These are phyloP conservation scores for Candida anutae DNA, from an alignment of 1,139 yeast genomes.

Conservation along the genomic window DNA sequence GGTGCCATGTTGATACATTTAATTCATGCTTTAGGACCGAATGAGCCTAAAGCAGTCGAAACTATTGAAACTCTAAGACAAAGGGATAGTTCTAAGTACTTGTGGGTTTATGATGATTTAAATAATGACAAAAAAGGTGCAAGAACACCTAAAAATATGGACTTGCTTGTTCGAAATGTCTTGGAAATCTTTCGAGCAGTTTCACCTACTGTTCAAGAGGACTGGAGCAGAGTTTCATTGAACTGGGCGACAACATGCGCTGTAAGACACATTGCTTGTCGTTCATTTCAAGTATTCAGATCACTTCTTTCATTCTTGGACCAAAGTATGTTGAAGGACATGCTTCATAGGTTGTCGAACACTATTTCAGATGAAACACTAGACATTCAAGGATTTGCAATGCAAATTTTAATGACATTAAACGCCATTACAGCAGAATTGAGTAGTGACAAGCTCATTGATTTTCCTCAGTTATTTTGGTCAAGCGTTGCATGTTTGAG, in stretches of 20 bases:
- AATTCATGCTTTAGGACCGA: constrained; percentile 54
- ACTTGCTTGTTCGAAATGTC: constrained; percentile 59
- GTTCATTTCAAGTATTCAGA: constrained; percentile 89
- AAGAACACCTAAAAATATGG: constrained; percentile 84
- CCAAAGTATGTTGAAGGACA: constrained; percentile 83
- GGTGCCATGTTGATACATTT: constrained; percentile 66
- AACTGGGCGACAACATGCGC: constrained; percentile 98
- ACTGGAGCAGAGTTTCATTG: constrained; percentile 80
- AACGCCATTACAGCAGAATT: constrained; percentile 87
- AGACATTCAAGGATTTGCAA: constrained; percentile 93
- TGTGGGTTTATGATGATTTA: constrained; percentile 88
- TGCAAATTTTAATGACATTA: constrained; percentile 94
- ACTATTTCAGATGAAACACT: constrained; percentile 83
- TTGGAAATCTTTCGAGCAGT: constrained; percentile 47
- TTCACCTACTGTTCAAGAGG: constrained; percentile 53
- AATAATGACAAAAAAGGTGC: constrained; percentile 74
- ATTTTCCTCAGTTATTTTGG: constrained; percentile 95
- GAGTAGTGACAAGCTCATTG: constrained; percentile 68
- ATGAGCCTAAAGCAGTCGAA: constrained; percentile 45
- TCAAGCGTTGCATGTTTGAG: constrained; percentile 87
- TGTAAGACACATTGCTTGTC: constrained; percentile 92
- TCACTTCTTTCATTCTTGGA: constrained; percentile 73
- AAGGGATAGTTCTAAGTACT: constrained; percentile 24
- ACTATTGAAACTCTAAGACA: constrained; percentile 49
- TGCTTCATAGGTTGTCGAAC: constrained; percentile 87